Base-by-base conservation (phyloP, 2,329 filamentous ascomycete genomes). In the Cytospora piceicola region DNA sequence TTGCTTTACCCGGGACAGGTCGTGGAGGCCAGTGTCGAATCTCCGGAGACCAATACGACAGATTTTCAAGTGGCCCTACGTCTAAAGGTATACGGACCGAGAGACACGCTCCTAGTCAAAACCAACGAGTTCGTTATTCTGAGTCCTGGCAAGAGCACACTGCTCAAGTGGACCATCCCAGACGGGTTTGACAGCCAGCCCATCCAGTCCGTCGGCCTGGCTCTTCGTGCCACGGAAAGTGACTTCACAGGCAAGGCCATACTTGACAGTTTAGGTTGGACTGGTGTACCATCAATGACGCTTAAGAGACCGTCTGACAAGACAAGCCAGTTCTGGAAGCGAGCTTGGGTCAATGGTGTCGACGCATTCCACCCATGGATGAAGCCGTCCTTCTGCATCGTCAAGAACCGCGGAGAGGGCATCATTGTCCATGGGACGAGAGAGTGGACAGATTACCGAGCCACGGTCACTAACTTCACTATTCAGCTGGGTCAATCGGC, bases 391-490 rank as follows among this genome's bases (percentile, higher is more conserved):
- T 73, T 76, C 55, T 64, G 67, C 12, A 64, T 75, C 11, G 72
- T 72, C 11, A 71, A 76, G 49, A 72, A 76, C 58, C 5, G 46
- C 0, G 74, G 72, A 3, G 72, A 77, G 49, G 76, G 75, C 0
- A 64, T 77, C 2, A 64, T 77, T 1, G 70, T 58, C 54, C 71
- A 75, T 12, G 76, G 76, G 3, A 77, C 75, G 15, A 69, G 75
- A 1, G 74, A 75, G 8, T 77, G 75, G 75, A 63, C 49, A 3
- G 69, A 74, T 52, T 77, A 77, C 63, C 62, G 54, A 0, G 68
- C 69, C 11, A 63, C 58, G 4, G 69, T 72, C 0, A 51, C 59
- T 0, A 64, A 68, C 2, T 73, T 77, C 34, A 66, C 42, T 3
- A 34, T 77, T 5, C 72, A 72, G 20, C 51, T 74, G 4, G 74